A percentile compares a stretch with the other conserved stretches of the same genome.
These are phyloP conservation scores for Eucalyptus cloeziana DNA, from an alignment of 345 rosid species.

Conservation along the genomic window DNA sequence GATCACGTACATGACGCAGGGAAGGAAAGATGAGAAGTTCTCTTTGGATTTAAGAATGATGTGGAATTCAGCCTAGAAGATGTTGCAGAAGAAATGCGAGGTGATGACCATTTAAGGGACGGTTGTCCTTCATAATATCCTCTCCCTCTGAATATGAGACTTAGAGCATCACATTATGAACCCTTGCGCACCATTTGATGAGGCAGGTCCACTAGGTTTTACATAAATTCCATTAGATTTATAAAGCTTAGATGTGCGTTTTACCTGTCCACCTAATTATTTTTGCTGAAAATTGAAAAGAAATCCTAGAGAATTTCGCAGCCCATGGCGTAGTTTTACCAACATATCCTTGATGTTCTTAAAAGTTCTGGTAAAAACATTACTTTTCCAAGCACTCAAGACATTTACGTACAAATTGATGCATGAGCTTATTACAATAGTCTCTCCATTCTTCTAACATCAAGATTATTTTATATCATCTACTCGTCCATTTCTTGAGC, in stretches of 20 bases:
- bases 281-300: not conserved
- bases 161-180: not conserved
- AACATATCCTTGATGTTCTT: not conserved
- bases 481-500: fast-evolving
- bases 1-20: not conserved
- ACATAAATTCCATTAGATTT: not conserved
- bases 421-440: not conserved
- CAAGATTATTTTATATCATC: not conserved
- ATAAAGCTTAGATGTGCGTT: not conserved
- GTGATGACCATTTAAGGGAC: not conserved
- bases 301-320: not conserved
- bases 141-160: not conserved
- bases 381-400: not conserved
- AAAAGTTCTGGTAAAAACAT: not conserved
- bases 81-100: not conserved
- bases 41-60: not conserved
- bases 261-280: not conserved
- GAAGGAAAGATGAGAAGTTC: not conserved
- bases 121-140: not conserved
- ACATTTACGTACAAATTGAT: not conserved
- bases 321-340: not conserved
- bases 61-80: not conserved
- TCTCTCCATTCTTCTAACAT: not conserved
- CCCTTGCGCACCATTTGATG: not conserved
- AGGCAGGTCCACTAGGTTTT: not conserved